These are phyloP conservation scores for Stephanocyclus meneghinianus DNA, from an alignment of 352 stramenopile species.

Conservation along the genomic window DNA sequence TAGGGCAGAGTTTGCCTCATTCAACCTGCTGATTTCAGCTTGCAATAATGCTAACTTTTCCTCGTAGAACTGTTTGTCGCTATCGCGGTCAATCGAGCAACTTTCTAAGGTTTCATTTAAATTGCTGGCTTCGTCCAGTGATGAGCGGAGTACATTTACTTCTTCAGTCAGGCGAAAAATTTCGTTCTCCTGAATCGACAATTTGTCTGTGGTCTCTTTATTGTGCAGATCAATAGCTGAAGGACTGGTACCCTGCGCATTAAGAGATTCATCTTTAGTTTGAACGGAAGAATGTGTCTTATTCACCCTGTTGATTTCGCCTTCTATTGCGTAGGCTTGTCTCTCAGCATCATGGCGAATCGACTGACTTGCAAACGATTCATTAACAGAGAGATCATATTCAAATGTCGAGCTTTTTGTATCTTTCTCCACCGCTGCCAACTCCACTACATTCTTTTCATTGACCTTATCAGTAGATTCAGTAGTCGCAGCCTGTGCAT, in stretches of 20 bases:
- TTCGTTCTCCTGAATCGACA: not conserved
- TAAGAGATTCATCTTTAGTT: not conserved
- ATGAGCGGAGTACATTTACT: not conserved
- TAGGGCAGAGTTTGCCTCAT: conserved; percentile 6
- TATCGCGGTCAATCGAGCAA: not conserved
- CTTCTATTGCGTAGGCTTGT: too few relatives aligned
- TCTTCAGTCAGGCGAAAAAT: not conserved
- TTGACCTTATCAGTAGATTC: not conserved
- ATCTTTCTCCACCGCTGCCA: too few relatives aligned
- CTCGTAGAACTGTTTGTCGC: conserved; percentile 3
- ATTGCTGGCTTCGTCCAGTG: not conserved
- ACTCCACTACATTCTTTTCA: not conserved
- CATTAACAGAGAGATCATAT: too few relatives aligned
- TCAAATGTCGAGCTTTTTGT: too few relatives aligned
- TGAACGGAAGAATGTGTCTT: not conserved
- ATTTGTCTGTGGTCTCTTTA: not conserved
- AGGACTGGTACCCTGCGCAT: not conserved
- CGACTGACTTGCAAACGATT: too few relatives aligned
- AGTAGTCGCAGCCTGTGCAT: not conserved
- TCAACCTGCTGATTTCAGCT: conserved; percentile 22
- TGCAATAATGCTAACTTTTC: conserved; percentile 10
- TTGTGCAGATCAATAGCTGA: not conserved
- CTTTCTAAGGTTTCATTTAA: not conserved
- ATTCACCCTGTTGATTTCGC: conserved; percentile 15
- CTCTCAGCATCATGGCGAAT: too few relatives aligned